phyloP scores from a whole-genome alignment of 164 flowering plant species.

The Chloranthus sessilifolius region DNA sequence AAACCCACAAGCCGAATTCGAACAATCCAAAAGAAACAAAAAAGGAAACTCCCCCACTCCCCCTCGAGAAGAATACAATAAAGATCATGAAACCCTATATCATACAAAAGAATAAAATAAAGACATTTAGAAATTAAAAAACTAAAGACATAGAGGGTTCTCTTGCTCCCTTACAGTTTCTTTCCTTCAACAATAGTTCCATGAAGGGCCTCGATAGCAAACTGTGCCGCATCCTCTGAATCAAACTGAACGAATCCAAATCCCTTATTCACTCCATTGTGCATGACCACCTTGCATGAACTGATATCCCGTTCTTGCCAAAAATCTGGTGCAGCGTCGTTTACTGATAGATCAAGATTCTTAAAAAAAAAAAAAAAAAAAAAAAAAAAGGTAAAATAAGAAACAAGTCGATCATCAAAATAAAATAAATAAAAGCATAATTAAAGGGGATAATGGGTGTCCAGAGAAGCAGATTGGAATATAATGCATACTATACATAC shows the following conservation, averaged over 20 bases:
- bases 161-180: slow-evolving; percentile 29
- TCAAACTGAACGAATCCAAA: slow-evolving; percentile 51
- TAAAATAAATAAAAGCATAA: too few species aligned
- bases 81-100: too few species aligned
- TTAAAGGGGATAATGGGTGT: too few species aligned
- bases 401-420: too few species aligned
- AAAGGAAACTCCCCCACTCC: too few species aligned
- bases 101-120: background rate
- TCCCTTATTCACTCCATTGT: slow-evolving; percentile 40
- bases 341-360: slow-evolving; percentile 27
- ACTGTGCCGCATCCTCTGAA: slow-evolving; percentile 32
- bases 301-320: slow-evolving; percentile 26
- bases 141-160: too few species aligned
- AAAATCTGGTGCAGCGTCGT: slow-evolving; percentile 26
- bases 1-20: background rate
- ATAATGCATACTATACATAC: too few species aligned
- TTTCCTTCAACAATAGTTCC: slow-evolving; percentile 26
- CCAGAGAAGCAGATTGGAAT: too few species aligned
- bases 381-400: background rate
- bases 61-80: background rate
- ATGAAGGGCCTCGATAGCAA: slow-evolving; percentile 34
- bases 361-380: slow-evolving; percentile 17
- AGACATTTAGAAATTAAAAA: background rate
- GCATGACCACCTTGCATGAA: slow-evolving; percentile 47
- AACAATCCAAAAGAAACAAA: background rate